Conservation (phyloP, 2,329 filamentous ascomycete species). For the Calonectria fujianensis region DNA sequence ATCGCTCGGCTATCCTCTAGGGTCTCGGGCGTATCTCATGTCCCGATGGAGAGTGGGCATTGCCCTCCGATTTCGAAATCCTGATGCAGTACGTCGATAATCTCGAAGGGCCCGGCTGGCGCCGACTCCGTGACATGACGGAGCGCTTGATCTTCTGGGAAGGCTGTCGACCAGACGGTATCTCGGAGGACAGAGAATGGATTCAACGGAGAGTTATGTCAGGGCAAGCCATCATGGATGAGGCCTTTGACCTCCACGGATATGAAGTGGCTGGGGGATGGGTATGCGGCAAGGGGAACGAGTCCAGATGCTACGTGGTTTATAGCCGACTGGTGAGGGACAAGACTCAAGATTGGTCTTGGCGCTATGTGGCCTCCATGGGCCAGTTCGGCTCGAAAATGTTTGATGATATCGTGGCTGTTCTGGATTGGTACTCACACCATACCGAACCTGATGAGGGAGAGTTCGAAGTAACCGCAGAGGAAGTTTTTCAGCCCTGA, state of each 20-base stretch:
- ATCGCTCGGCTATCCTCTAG: not conserved
- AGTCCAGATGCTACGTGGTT: not conserved
- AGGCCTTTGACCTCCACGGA: not conserved
- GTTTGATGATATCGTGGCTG: conserved; percentile 2
- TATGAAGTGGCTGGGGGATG: not conserved
- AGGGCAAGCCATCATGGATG: not conserved
- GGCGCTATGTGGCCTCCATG: not conserved
- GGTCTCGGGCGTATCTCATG: not conserved
- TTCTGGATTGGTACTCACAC: not conserved
- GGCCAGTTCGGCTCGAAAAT: not conserved
- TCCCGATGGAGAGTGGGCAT: not conserved
- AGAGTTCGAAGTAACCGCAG: not conserved
- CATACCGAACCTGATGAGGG: not conserved
- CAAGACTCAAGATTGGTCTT: not conserved
- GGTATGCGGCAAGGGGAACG: not conserved
- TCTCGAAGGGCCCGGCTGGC: not conserved
- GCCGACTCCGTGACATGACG: not conserved
- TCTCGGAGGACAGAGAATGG: not conserved
- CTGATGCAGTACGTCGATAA: not conserved
- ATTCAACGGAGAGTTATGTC: not conserved
- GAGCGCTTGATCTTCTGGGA: not conserved
- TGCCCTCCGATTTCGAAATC: not conserved
- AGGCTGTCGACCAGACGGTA: not conserved
- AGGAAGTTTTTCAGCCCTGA: not conserved
- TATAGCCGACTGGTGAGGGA: not conserved